A percentile compares a stretch with the other conserved stretches of the same genome.
Evolutionary conservation across 2,329 filamentous ascomycete genomes (phyloP).

Genomic region (Ophiostoma triangulosporum): DNA sequence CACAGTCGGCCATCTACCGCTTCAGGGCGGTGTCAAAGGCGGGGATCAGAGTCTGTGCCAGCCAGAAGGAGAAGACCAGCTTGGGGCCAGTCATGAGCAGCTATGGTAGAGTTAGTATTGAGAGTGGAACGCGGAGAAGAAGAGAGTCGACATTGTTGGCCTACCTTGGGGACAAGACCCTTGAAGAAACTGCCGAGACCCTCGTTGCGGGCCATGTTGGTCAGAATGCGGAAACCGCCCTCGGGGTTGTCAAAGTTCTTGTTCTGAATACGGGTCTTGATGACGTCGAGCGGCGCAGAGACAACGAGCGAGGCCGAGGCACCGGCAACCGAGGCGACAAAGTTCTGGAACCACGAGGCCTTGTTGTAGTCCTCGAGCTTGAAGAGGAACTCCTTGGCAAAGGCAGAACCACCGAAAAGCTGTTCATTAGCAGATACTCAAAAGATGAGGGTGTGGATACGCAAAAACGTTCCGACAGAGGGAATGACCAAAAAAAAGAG

Average conservation of each 20-base stretch:
- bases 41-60: slow-evolving; percentile 94
- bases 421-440: background rate
- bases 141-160: slow-evolving; percentile 12
- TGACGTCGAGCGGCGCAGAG: slow-evolving; percentile 90
- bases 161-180: slow-evolving; percentile 79
- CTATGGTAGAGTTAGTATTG: slow-evolving; percentile 24
- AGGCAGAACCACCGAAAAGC: slow-evolving; percentile 92
- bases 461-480: too few relatives aligned
- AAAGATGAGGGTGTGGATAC: too few relatives aligned
- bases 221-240: slow-evolving; percentile 79
- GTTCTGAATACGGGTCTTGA: slow-evolving; percentile 98
- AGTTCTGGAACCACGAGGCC: slow-evolving; percentile 91
- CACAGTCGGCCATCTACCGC: slow-evolving; percentile 4
- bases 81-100: slow-evolving; percentile 98
- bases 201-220: slow-evolving; percentile 88
- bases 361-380: slow-evolving; percentile 87
- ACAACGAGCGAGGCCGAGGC: slow-evolving; percentile 91
- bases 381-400: slow-evolving; percentile 94
- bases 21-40: slow-evolving; percentile 49
- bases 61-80: slow-evolving; percentile 98
- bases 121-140: background rate
- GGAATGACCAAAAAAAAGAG: too few relatives aligned
- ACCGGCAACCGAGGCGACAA: slow-evolving; percentile 88
- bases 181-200: slow-evolving; percentile 88
- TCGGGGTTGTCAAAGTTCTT: slow-evolving; percentile 97